Percentiles rank a stretch among this genome's conserved stretches.
These are phyloP conservation scores for Centrapalus pauciflorus DNA, from an alignment of 129 eudicot species.

Conservation along the genomic window DNA sequence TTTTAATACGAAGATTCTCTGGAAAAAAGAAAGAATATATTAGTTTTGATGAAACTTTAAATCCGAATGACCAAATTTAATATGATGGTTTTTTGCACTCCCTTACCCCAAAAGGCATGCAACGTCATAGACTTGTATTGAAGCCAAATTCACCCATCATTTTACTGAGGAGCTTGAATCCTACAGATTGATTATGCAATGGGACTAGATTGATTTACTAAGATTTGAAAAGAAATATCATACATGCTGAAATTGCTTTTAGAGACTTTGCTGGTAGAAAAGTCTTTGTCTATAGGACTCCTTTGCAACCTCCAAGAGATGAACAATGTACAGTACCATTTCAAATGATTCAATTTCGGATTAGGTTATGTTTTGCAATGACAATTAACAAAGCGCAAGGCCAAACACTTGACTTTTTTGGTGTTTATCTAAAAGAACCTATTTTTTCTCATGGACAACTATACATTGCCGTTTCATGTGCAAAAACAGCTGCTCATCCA, in stretches of 20 bases:
- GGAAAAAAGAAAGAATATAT: neutral
- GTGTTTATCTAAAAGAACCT: neutral
- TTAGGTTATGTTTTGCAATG: conserved; percentile 31
- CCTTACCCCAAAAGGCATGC: conserved; percentile 4
- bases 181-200: conserved; percentile 19
- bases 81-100: conserved; percentile 2
- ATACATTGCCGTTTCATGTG: conserved; percentile 20
- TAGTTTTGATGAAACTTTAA: neutral
- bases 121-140: conserved; percentile 1
- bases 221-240: neutral
- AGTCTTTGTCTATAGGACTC: conserved; percentile 6
- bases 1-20: neutral
- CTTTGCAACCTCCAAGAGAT: neutral
- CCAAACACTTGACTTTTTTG: conserved; percentile 12
- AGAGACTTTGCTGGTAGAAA: neutral
- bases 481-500: neutral
- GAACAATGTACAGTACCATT: conserved; percentile 2
- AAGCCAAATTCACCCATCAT: conserved; percentile 16
- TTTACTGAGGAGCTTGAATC: conserved; percentile 14
- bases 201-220: conserved; percentile 13
- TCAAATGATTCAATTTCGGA: conserved; percentile 7
- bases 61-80: conserved; percentile 2
- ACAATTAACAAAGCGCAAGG: conserved; percentile 33
- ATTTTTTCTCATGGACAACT: conserved; percentile 27
- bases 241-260: neutral